Conservation (phyloP, 164 flowering plant genomes). For the Dillenia suffruticosa region DNA sequence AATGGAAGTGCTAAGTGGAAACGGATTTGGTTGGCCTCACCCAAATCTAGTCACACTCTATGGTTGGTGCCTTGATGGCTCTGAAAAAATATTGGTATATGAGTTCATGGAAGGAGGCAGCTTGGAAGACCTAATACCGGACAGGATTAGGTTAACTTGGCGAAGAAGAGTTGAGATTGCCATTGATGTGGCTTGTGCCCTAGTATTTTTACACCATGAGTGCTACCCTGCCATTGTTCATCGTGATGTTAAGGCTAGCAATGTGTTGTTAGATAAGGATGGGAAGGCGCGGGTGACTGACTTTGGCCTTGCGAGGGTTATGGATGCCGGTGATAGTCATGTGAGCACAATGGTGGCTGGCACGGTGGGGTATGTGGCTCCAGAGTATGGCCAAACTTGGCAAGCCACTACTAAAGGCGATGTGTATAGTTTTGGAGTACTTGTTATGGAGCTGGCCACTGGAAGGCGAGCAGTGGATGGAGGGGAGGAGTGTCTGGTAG, state of each 20-base stretch:
- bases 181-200: constrained; percentile 66
- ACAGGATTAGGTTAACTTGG: constrained; percentile 49
- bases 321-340: constrained; percentile 69
- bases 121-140: constrained; percentile 67
- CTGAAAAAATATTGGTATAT: constrained; percentile 67
- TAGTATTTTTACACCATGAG: constrained; percentile 81
- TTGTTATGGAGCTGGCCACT: constrained; percentile 81
- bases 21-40: constrained; percentile 73
- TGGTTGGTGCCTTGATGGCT: constrained; percentile 85
- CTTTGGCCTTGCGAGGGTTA: constrained; percentile 79
- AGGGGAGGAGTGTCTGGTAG: constrained; percentile 77
- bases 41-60: constrained; percentile 80
- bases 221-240: constrained; percentile 80
- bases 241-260: constrained; percentile 90
- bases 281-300: constrained; percentile 75
- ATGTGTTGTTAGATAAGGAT: constrained; percentile 63
- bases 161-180: constrained; percentile 55
- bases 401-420: constrained; percentile 90
- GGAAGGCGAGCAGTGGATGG: constrained; percentile 80
- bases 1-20: constrained; percentile 76
- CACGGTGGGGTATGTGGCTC: constrained; percentile 89
- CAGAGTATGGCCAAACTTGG: constrained; percentile 89
- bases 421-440: constrained; percentile 88
- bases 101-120: constrained; percentile 93
- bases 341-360: constrained; percentile 92